Evolutionary conservation across 169 alveolate species (phyloP), one percentile per base, ranked within the genome.

Genomic region (Plasmodium malariae): DNA sequence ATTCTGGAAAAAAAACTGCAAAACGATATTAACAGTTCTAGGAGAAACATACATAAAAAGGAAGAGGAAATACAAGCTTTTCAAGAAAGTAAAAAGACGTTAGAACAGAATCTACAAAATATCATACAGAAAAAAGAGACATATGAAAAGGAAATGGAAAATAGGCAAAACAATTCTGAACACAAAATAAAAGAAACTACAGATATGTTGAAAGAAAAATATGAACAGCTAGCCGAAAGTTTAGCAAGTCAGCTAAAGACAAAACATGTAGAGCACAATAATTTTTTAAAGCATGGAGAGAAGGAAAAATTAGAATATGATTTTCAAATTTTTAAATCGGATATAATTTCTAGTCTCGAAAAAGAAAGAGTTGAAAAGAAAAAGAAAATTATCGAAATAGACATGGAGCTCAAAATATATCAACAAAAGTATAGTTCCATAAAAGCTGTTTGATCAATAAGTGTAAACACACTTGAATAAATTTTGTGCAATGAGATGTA

Each of bases 271-370:
- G 83, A 80, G 28, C 90, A 80, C 21, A 80, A 80, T 59, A 80
- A 65, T 65, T 65, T 80, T 80, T 40, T 80, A 49, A 80, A 80
- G 43, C 80, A 80, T 37, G 90, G 90, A 28, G 90, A 80, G 49
- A 36, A 63, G 57, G 90, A 80, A 80, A 80, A 80, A 26, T 30
- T 80, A 28, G 90, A 80, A 48, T 65, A 48, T 28, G 48, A 80
- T 28, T 80, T 65, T 21, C 90, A 80, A 48, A 37, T 80, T n/a
- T 80, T 48, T 65, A 49, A 24, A 14, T 65, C 90, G 2, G 90
- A 80, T 40, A 19, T 80, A n/a, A 51, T 55, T n/a, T 32, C 68
- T n/a, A 48, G 43, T 17, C 30, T 65, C 2, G 90, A 80, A 30
- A 68, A 80, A 30, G 90, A 32, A 28, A 63, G 57, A 1, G 90